Conservation (phyloP, 305 asterid species). For the Solanum aculeatissimum region DNA sequence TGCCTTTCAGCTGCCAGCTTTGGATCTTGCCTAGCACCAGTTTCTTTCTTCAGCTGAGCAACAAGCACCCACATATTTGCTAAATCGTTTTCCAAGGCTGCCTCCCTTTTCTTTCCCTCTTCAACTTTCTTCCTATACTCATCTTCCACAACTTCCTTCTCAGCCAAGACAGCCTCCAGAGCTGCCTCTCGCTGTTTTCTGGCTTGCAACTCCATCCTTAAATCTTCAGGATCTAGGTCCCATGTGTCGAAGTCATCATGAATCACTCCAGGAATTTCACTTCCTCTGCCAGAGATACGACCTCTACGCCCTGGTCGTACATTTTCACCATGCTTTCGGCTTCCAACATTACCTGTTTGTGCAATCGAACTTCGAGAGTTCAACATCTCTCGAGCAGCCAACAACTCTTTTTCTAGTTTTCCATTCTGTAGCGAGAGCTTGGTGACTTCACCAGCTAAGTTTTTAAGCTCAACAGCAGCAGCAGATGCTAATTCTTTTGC, state of each 20-base stretch:
- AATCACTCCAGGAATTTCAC: conserved; percentile 37
- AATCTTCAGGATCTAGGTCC: conserved; percentile 74
- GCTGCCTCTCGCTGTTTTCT: conserved; percentile 75
- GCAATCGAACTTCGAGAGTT: conserved; percentile 42
- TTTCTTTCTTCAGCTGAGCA: conserved; percentile 91
- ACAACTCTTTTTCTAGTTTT: conserved; percentile 74
- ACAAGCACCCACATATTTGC: conserved; percentile 99
- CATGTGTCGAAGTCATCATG: conserved; percentile 61
- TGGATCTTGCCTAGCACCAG: conserved; percentile 28
- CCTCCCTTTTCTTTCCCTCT: conserved; percentile 87
- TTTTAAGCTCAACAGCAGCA: conserved; percentile 92
- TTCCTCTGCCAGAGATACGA: conserved; percentile 45
- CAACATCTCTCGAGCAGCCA: conserved; percentile 52
- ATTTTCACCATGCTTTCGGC: conserved; percentile 50
- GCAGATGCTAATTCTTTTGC: conserved; percentile 99
- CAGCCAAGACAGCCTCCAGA: conserved; percentile 86
- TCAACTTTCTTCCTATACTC: conserved; percentile 73
- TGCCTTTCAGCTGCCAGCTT: conserved; percentile 28
- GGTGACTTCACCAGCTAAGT: conserved; percentile 91
- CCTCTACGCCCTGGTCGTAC: conserved; percentile 50
- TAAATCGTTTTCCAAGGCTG: conserved; percentile 83
- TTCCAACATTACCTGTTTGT: conserved; percentile 33
- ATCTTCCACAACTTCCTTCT: conserved; percentile 74
- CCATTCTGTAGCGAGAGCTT: conserved; percentile 76
- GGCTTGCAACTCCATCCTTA: conserved; percentile 83